Percentiles rank a stretch among this genome's conserved stretches.
These are phyloP conservation scores for Tolypocladium pustulatum DNA, from an alignment of 2,329 filamentous ascomycete genomes.

Conservation along the genomic window DNA sequence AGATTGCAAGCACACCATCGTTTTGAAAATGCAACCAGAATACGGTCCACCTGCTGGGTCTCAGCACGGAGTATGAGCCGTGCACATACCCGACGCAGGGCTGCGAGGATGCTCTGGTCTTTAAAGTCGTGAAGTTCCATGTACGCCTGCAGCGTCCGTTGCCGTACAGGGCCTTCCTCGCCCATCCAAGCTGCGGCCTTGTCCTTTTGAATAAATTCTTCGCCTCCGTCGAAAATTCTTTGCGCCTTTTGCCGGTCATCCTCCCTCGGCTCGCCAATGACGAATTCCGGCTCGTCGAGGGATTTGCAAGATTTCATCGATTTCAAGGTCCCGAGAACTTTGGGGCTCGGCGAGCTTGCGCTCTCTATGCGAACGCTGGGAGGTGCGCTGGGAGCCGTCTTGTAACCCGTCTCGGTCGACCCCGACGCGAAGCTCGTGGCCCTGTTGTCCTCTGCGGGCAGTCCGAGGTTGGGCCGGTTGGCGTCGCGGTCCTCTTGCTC, in stretches of 20 bases:
- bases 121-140: slow-evolving; percentile 88
- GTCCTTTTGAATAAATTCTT: slow-evolving; percentile 68
- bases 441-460: slow-evolving; percentile 31
- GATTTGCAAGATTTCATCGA: slow-evolving; percentile 24
- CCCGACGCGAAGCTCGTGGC: slow-evolving; percentile 22
- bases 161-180: slow-evolving; percentile 52
- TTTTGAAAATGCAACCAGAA: slow-evolving; percentile 78
- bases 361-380: slow-evolving; percentile 35
- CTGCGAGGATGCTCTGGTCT: slow-evolving; percentile 66
- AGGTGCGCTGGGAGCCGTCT: slow-evolving; percentile 29
- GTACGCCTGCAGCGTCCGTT: slow-evolving; percentile 60
- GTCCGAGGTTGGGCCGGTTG: slow-evolving; percentile 23
- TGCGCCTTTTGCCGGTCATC: slow-evolving; percentile 70
- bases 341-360: slow-evolving; percentile 26
- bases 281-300: slow-evolving; percentile 47
- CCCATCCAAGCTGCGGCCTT: slow-evolving; percentile 85
- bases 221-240: slow-evolving; percentile 74
- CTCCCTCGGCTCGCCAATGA: slow-evolving; percentile 48
- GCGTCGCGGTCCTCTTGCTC: slow-evolving; percentile 18
- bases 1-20: slow-evolving; percentile 93
- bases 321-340: slow-evolving; percentile 19
- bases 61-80: slow-evolving; percentile 79
- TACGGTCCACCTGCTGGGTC: slow-evolving; percentile 92
- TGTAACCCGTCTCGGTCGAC: slow-evolving; percentile 28
- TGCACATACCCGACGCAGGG: slow-evolving; percentile 70